phyloP scores from a whole-genome alignment of 148 eudicot species.

The Pouteria glomerata region DNA sequence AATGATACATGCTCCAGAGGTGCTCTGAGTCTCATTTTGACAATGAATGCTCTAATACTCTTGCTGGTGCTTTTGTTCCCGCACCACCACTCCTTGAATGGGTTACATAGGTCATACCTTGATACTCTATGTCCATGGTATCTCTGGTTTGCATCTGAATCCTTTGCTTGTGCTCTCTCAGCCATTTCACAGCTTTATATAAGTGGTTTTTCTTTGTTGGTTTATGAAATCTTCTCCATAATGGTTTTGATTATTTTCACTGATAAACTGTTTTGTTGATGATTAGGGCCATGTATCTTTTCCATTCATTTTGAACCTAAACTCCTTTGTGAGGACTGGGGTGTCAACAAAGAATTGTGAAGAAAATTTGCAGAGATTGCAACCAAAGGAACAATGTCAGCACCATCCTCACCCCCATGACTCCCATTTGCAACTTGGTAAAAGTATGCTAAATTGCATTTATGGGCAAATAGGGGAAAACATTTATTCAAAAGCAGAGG shows the following conservation, averaged over 20 bases:
- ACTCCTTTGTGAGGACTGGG: constrained; percentile 48
- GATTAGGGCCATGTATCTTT: constrained; percentile 71
- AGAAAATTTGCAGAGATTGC: constrained; percentile 16
- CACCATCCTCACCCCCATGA: constrained; percentile 18
- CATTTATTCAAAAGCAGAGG: constrained; percentile 10
- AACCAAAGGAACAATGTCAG: constrained; percentile 18
- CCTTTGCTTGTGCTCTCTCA: background rate
- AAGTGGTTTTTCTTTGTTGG: background rate
- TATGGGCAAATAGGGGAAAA: background rate
- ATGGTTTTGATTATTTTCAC: background rate
- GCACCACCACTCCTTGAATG: too few relatives aligned
- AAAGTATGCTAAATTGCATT: constrained; percentile 12
- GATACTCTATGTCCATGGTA: background rate
- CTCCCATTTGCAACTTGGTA: constrained; percentile 17
- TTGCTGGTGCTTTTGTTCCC: too few relatives aligned
- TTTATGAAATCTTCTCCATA: background rate
- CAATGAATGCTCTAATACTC: too few relatives aligned
- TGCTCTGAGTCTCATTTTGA: too few relatives aligned
- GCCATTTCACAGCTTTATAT: background rate
- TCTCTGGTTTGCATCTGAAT: background rate
- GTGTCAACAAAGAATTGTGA: constrained; percentile 41
- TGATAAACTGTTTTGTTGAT: constrained; percentile 1
- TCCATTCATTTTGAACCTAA: constrained; percentile 57
- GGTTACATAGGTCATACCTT: too few relatives aligned
- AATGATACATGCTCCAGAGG: too few relatives aligned